Percentiles rank a stretch among this genome's conserved stretches.
Conservation (phyloP, 225 moss, liverwort and hornwort species). For the Neckera pumila region DNA sequence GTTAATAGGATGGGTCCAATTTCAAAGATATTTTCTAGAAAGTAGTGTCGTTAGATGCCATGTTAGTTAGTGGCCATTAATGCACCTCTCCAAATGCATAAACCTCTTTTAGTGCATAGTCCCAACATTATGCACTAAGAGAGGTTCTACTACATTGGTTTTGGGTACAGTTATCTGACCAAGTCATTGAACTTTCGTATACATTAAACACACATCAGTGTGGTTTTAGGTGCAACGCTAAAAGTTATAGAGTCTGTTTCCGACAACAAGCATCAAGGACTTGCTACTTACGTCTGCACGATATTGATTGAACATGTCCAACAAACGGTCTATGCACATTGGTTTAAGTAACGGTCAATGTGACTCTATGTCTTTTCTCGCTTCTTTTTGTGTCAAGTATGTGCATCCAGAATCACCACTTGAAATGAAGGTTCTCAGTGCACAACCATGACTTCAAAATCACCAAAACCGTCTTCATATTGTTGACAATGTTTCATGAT, state of each 20-base stretch:
- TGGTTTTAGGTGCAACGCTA: too few relatives aligned
- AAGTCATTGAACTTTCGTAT: neutral
- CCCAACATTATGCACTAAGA: too few relatives aligned
- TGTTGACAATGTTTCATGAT: neutral
- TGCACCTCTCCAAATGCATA: too few relatives aligned
- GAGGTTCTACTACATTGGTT: too few relatives aligned
- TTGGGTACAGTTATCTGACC: neutral
- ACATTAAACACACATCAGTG: accelerated
- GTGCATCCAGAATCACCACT: neutral
- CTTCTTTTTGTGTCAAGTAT: neutral
- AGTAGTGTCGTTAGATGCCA: too few relatives aligned
- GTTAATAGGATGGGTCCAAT: too few relatives aligned
- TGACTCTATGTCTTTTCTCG: too few relatives aligned
- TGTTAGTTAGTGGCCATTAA: too few relatives aligned
- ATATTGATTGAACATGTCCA: neutral
- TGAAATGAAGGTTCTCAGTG: neutral
- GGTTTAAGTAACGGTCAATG: neutral
- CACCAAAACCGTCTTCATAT: neutral
- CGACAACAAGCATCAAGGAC: accelerated
- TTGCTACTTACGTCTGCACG: neutral
- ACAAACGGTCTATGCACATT: neutral
- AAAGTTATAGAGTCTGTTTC: neutral
- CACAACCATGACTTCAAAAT: neutral
- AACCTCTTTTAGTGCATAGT: too few relatives aligned
- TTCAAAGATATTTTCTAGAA: too few relatives aligned